These are phyloP conservation scores for Flaveria robusta DNA, from an alignment of 129 eudicot species.

Conservation along the genomic window DNA sequence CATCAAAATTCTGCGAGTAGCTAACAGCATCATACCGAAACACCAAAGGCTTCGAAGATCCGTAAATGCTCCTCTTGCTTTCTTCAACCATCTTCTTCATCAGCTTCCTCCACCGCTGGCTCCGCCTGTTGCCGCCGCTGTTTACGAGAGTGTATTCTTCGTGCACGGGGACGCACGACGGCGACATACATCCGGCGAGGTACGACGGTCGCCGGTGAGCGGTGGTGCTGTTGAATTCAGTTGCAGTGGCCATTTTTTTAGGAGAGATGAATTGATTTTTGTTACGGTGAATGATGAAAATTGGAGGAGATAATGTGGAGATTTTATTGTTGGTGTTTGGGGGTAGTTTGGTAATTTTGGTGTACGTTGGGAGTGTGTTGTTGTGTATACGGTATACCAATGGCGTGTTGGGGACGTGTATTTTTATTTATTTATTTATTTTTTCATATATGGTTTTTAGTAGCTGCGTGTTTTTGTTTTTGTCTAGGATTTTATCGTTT, in stretches of 20 bases:
- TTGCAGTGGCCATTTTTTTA: slow-evolving; percentile 32
- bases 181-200: slow-evolving; percentile 62
- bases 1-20: slow-evolving; percentile 65
- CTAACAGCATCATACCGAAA: slow-evolving; percentile 73
- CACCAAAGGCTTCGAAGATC: slow-evolving; percentile 44
- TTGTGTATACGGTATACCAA: background rate
- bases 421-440: background rate
- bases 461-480: background rate
- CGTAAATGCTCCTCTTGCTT: slow-evolving; percentile 51
- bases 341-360: slow-evolving; percentile 28
- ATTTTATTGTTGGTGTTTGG: slow-evolving; percentile 27
- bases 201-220: slow-evolving; percentile 18
- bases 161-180: slow-evolving; percentile 38
- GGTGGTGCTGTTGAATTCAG: slow-evolving; percentile 7
- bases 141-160: slow-evolving; percentile 37
- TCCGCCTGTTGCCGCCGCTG: background rate
- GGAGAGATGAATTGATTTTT: background rate
- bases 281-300: slow-evolving; percentile 2
- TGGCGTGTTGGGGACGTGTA: slow-evolving; percentile 8
- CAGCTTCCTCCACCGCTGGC: slow-evolving; percentile 50
- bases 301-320: slow-evolving; percentile 21
- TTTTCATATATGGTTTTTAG: background rate
- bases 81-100: slow-evolving; percentile 57
- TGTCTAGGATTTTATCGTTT: background rate
- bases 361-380: background rate